phyloP scores from a whole-genome alignment of 768 basidiomycete species.

The Boletellus emodensis region DNA sequence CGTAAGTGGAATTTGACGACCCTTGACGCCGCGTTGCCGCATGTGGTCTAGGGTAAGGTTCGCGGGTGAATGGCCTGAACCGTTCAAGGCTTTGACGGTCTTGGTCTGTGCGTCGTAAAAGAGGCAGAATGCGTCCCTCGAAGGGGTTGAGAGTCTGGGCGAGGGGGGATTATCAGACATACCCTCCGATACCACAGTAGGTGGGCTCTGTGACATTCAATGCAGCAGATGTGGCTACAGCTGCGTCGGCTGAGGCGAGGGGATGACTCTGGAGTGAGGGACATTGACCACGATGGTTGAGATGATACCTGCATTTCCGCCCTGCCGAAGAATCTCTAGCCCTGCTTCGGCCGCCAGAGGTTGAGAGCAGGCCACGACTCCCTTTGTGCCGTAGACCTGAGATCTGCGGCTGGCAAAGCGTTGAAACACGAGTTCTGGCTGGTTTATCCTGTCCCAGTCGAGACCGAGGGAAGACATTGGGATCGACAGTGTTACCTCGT shows the following conservation, averaged over 20 bases:
- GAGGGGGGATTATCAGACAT: constrained; percentile 15
- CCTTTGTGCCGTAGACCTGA: constrained; percentile 82
- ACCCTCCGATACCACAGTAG: constrained; percentile 93
- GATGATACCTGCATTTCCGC: constrained; percentile 85
- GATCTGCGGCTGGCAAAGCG: constrained; percentile 83
- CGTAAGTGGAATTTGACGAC: constrained; percentile 65
- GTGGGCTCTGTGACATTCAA: constrained; percentile 89
- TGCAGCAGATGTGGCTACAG: constrained; percentile 89
- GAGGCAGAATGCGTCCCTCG: constrained; percentile 86
- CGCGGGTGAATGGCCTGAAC: constrained; percentile 83
- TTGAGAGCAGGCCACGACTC: constrained; percentile 85
- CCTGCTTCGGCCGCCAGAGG: constrained; percentile 91
- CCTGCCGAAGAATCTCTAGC: constrained; percentile 83
- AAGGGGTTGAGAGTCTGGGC: constrained; percentile 9
- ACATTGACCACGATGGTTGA: neutral
- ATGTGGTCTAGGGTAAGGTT: constrained; percentile 74
- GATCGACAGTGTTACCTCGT: neutral
- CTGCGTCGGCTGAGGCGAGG: constrained; percentile 69
- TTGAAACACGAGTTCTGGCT: constrained; percentile 60
- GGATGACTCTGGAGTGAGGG: neutral
- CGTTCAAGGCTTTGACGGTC: constrained; percentile 84
- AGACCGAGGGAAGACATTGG: constrained; percentile 33
- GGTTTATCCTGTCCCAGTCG: constrained; percentile 62
- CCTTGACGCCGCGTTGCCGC: constrained; percentile 63
- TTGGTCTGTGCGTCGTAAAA: constrained; percentile 85